phyloP scores from a whole-genome alignment of 805 yeast species.

The Tetrapisispora pingtungensis region DNA sequence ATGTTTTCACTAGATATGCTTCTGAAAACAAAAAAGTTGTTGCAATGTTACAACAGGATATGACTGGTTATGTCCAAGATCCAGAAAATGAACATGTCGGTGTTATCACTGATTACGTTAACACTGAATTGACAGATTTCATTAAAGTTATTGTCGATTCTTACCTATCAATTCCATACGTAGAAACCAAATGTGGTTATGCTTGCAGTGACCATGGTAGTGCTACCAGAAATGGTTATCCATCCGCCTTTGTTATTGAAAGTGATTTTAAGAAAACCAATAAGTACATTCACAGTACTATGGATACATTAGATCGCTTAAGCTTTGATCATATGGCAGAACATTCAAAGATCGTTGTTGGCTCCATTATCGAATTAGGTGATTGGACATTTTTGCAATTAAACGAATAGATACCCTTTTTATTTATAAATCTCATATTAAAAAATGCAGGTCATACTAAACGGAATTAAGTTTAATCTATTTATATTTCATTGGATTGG shows the following conservation, averaged over 20 bases:
- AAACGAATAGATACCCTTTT: neutral
- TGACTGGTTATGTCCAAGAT: constrained; percentile 70
- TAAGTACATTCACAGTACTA: constrained; percentile 63
- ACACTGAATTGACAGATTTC: constrained; percentile 45
- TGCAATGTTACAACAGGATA: constrained; percentile 89
- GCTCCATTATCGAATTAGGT: constrained; percentile 61
- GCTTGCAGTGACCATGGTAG: constrained; percentile 92
- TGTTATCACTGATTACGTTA: constrained; percentile 63
- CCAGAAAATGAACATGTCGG: constrained; percentile 59
- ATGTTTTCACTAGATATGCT: constrained; percentile 50
- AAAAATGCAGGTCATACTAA: no score
- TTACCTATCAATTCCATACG: constrained; percentile 60
- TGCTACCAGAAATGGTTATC: constrained; percentile 74
- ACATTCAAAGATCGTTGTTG: constrained; percentile 69
- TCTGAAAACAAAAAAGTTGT: constrained; percentile 41
- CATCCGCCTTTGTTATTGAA: constrained; percentile 76
- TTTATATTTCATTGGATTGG: neutral
- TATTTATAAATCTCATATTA: neutral
- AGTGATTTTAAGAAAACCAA: constrained; percentile 53
- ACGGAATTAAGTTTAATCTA: neutral
- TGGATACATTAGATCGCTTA: constrained; percentile 75
- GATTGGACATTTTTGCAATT: constrained; percentile 16
- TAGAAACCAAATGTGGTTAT: constrained; percentile 76
- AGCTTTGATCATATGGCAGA: constrained; percentile 71
- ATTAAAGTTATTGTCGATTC: constrained; percentile 48